Evolutionary conservation across 1,284 basidiomycete species (phyloP).

Genomic region (Trametes sp.): DNA sequence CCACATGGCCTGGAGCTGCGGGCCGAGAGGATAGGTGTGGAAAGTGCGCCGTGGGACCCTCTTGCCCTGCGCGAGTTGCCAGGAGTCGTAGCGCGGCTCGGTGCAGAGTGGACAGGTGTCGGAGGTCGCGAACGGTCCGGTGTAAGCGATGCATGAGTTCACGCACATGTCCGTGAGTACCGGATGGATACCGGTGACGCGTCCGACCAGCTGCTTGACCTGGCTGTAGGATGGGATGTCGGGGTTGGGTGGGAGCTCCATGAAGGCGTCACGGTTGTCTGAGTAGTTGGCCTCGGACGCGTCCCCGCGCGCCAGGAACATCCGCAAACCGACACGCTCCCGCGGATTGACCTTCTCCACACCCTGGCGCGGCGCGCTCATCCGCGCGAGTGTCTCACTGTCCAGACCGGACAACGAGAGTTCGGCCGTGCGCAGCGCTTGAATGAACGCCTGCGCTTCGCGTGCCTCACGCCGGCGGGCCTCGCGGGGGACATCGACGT

Average conservation of each 20-base stretch:
- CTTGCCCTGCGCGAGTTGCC: not conserved
- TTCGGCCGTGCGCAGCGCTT: not conserved
- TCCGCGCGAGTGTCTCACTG: not conserved
- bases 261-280: too few species aligned
- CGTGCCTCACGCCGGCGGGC: not conserved
- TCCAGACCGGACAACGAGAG: not conserved
- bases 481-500: not conserved
- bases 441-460: not conserved
- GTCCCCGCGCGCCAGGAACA: too few species aligned
- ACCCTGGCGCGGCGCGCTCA: too few species aligned
- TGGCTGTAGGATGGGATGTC: not conserved
- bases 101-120: slow-evolving; percentile 24
- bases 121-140: slow-evolving; percentile 38
- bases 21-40: slow-evolving; percentile 28
- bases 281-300: too few species aligned
- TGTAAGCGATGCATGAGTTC: slow-evolving; percentile 43
- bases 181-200: slow-evolving; percentile 38
- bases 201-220: not conserved
- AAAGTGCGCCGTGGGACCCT: slow-evolving; percentile 5
- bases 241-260: too few species aligned
- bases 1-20: slow-evolving; percentile 36
- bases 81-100: slow-evolving; percentile 24
- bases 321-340: too few species aligned
- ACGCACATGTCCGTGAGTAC: slow-evolving; percentile 42
- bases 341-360: too few species aligned